A percentile compares a stretch with the other conserved stretches of the same genome.
phyloP scores from a whole-genome alignment of 129 eudicot species.

The Saposhnikovia divaricata region DNA sequence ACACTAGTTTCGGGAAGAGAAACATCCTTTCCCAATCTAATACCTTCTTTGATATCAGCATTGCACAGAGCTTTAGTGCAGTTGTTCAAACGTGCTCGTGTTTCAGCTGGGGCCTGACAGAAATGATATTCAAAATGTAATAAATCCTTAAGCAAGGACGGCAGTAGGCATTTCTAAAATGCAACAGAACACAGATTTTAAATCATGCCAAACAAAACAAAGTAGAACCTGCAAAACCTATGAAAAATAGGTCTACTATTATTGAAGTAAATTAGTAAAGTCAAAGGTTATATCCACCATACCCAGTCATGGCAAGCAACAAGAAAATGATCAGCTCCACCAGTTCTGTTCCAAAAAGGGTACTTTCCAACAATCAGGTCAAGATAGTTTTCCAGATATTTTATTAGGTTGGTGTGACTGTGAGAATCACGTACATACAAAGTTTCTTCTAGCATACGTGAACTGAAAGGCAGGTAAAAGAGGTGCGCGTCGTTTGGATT shows the following conservation, averaged over 20 bases:
- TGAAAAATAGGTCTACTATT: neutral
- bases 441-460: constrained; percentile 44
- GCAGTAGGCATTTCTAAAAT: neutral
- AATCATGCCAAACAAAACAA: neutral
- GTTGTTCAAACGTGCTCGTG: constrained; percentile 33
- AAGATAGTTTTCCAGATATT: constrained; percentile 44
- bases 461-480: constrained; percentile 76
- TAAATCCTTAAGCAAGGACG: neutral
- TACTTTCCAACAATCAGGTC: constrained; percentile 42
- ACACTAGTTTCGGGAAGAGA: constrained; percentile 72
- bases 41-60: constrained; percentile 63
- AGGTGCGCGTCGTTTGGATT: constrained; percentile 50
- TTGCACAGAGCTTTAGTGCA: constrained; percentile 79
- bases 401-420: constrained; percentile 33
- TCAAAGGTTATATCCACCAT: constrained; percentile 11
- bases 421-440: constrained; percentile 52
- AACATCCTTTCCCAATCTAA: constrained; percentile 73
- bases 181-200: neutral
- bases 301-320: constrained; percentile 99
- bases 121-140: neutral
- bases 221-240: neutral
- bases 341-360: constrained; percentile 84
- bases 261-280: neutral
- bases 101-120: constrained; percentile 69
- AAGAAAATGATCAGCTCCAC: constrained; percentile 89